phyloP scores from a whole-genome alignment of 148 eudicot species.

The Fallopia convolvulus region DNA sequence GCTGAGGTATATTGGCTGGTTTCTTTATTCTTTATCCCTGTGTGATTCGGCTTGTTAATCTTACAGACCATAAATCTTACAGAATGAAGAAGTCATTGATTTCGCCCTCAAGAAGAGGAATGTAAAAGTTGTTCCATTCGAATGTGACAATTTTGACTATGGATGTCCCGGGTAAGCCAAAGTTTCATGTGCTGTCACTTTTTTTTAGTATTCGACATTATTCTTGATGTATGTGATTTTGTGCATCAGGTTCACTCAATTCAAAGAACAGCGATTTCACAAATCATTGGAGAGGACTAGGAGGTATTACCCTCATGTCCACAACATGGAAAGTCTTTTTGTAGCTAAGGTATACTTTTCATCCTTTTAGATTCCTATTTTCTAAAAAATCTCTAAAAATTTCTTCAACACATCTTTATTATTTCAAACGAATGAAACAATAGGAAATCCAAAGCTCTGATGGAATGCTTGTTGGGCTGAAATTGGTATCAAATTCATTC shows the following conservation, averaged over 20 bases:
- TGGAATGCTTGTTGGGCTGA: not conserved
- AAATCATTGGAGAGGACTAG: conserved; percentile 58
- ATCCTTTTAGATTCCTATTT: not conserved
- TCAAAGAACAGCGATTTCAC: conserved; percentile 64
- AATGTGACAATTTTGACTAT: conserved; percentile 38
- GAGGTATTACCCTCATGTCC: conserved; percentile 83
- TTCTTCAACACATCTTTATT: too few relatives aligned
- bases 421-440: too few relatives aligned
- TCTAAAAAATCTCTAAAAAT: too few relatives aligned
- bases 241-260: conserved; percentile 47
- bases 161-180: conserved; percentile 62
- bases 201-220: not conserved
- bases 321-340: conserved; percentile 91
- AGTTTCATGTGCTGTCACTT: not conserved
- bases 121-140: conserved; percentile 31
- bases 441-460: not conserved
- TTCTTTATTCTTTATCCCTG: not conserved
- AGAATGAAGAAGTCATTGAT: conserved; percentile 95
- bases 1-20: conserved; percentile 46
- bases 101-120: conserved; percentile 89
- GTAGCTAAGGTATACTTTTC: conserved; percentile 69
- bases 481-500: not conserved
- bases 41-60: not conserved
- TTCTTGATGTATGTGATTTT: not conserved
- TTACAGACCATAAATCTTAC: conserved; percentile 18